Conservation (phyloP, 177 flowering plant genomes). For the Vitis hybrid region DNA sequence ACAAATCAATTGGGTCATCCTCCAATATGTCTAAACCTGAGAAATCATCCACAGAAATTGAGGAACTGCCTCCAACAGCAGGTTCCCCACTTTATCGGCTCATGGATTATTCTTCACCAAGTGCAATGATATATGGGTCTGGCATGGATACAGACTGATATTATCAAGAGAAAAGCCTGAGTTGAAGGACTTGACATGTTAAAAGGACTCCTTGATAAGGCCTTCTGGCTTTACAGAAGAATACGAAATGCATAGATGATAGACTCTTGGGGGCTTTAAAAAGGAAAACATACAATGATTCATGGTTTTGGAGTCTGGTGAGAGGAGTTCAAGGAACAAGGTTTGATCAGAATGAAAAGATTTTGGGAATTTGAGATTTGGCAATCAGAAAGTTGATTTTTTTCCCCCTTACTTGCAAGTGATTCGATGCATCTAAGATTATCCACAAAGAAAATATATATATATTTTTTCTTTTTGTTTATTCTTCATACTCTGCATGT, state of each 20-base stretch:
- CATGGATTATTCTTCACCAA: constrained; percentile 77
- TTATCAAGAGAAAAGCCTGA: neutral
- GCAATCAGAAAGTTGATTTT: too few species aligned
- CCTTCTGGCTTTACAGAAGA: too few species aligned
- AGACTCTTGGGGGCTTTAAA: too few species aligned
- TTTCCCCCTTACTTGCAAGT: too few species aligned
- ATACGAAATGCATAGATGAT: too few species aligned
- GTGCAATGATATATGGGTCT: constrained; percentile 34
- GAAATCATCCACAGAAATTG: constrained; percentile 21
- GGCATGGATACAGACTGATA: neutral
- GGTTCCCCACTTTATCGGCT: constrained; percentile 69
- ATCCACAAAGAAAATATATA: neutral
- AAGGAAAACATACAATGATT: too few species aligned
- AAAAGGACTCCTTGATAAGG: neutral
- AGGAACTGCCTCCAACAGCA: constrained; percentile 15
- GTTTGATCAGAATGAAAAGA: too few species aligned
- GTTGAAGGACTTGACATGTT: neutral
- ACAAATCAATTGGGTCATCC: constrained; percentile 19
- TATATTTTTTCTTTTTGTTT: neutral
- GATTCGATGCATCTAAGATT: neutral
- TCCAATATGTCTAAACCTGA: constrained; percentile 12
- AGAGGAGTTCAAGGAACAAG: too few species aligned
- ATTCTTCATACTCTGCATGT: neutral
- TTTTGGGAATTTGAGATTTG: too few species aligned
- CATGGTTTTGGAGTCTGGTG: too few species aligned